A percentile compares a stretch with the other conserved stretches of the same genome.
Evolutionary conservation across 139 green algal genomes (phyloP).

Genomic region (Volvox africanus): DNA sequence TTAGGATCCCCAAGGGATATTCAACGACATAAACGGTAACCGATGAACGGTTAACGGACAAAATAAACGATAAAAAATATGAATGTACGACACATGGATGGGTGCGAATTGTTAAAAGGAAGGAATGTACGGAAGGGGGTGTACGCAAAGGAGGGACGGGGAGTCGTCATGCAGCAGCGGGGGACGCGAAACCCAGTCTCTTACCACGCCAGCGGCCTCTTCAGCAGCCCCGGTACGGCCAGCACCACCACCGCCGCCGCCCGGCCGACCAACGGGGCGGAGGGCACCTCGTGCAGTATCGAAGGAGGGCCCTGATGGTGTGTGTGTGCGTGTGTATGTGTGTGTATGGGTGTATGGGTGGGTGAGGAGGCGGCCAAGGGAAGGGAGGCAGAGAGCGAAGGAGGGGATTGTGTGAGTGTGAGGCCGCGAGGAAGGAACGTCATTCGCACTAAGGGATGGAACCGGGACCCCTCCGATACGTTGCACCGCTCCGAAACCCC

Average conservation of each 20-base stretch:
- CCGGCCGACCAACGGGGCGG: slow-evolving; percentile 41
- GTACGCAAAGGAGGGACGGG: background rate
- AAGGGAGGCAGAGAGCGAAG: background rate
- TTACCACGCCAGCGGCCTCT: background rate
- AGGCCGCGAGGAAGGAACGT: too few species aligned
- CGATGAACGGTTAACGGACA: too few species aligned
- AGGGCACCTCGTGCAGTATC: slow-evolving; percentile 23
- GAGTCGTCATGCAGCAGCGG: too few species aligned
- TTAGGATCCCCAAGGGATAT: too few species aligned
- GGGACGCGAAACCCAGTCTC: background rate
- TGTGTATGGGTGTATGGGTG: background rate
- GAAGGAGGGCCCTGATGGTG: background rate
- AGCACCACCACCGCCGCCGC: slow-evolving; percentile 48
- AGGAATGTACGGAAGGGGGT: background rate
- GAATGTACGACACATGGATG: too few species aligned
- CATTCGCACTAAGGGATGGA: too few species aligned
- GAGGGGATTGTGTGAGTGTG: too few species aligned
- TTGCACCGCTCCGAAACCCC: too few species aligned
- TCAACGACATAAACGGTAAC: too few species aligned
- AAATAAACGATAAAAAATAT: too few species aligned
- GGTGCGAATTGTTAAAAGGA: too few species aligned
- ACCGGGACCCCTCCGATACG: too few species aligned
- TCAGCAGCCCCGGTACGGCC: slow-evolving; percentile 24
- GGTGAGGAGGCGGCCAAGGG: background rate
- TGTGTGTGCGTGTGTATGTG: background rate